Evolutionary conservation across 2,329 filamentous ascomycete species (phyloP).

Genomic region (Colletotrichum lindemuthianum): DNA sequence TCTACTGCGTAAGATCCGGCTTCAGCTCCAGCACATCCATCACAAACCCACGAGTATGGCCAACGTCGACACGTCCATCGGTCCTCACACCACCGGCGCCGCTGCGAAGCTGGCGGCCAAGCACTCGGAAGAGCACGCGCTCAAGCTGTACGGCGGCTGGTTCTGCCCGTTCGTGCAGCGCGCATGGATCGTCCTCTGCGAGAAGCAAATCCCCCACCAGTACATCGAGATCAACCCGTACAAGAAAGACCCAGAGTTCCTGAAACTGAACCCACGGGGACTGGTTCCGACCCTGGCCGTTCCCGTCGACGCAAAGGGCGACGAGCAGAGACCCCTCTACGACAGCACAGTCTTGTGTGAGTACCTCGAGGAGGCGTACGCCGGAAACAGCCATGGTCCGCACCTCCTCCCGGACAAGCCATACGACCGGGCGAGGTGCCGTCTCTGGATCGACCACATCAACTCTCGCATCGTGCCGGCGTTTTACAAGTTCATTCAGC

Average conservation of each 20-base stretch:
- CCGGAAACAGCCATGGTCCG: conserved; percentile 55
- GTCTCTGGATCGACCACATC: conserved; percentile 81
- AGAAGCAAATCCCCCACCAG: conserved; percentile 79
- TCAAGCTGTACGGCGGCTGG: conserved; percentile 79
- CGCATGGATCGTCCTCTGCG: conserved; percentile 76
- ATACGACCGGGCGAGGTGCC: conserved; percentile 71
- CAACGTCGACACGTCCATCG: conserved; percentile 59
- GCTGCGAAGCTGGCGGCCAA: conserved; percentile 58
- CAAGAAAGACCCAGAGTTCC: conserved; percentile 73
- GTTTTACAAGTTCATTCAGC: conserved; percentile 72
- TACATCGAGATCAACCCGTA: conserved; percentile 85
- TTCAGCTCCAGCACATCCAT: background rate
- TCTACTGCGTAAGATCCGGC: background rate
- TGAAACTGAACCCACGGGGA: conserved; percentile 78
- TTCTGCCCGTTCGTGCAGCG: conserved; percentile 79
- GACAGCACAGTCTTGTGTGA: conserved; percentile 79
- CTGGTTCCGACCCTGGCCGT: conserved; percentile 77
- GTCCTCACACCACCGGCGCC: conserved; percentile 57
- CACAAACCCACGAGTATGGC: conserved; percentile 46
- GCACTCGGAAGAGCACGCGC: conserved; percentile 57
- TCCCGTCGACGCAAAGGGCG: conserved; percentile 44
- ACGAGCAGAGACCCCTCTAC: conserved; percentile 68
- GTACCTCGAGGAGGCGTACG: conserved; percentile 78
- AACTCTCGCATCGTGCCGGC: conserved; percentile 72
- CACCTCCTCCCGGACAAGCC: conserved; percentile 67